Evolutionary conservation across 352 stramenopile species (phyloP).

Genomic region (Thalassiosira mediterranea): DNA sequence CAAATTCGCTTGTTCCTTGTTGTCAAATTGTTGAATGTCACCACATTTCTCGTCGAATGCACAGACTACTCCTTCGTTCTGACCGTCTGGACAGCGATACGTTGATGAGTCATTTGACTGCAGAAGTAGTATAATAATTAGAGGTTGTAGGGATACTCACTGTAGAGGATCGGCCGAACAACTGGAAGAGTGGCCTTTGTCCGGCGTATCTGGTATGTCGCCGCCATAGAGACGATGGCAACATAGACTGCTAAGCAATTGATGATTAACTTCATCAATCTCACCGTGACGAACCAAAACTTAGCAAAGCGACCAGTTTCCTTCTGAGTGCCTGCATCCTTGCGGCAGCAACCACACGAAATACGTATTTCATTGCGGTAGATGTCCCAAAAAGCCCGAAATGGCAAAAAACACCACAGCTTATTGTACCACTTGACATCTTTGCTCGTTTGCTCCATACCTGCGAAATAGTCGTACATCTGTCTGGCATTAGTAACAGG

Average conservation of each 20-base stretch:
- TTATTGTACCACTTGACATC: slow-evolving; percentile 24
- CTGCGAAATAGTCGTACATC: slow-evolving; percentile 27
- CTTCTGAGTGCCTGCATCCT: slow-evolving; percentile 8
- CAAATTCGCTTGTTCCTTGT: slow-evolving; percentile 32
- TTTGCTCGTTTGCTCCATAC: slow-evolving; percentile 11
- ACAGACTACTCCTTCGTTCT: slow-evolving; percentile 33
- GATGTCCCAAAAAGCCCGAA: slow-evolving; percentile 22
- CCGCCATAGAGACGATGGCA: slow-evolving; percentile 24
- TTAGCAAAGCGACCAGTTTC: slow-evolving; percentile 4
- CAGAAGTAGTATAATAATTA: too few species aligned
- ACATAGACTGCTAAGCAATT: slow-evolving; percentile 40
- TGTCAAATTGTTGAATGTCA: slow-evolving; percentile 31
- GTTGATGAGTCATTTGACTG: too few species aligned
- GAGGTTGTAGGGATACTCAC: too few species aligned
- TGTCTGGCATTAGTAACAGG: too few species aligned
- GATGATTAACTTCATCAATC: slow-evolving; percentile 25
- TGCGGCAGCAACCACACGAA: slow-evolving; percentile 25
- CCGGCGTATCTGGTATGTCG: slow-evolving; percentile 14
- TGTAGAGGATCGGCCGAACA: slow-evolving; percentile 26
- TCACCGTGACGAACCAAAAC: slow-evolving; percentile 13
- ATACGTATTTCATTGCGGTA: slow-evolving; percentile 1
- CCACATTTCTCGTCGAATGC: slow-evolving; percentile 51
- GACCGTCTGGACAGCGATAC: too few species aligned
- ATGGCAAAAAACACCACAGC: slow-evolving; percentile 27
- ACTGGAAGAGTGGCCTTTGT: slow-evolving; percentile 30